These are phyloP conservation scores for Gossypium trilobum DNA, from an alignment of 441 rosid species.

Conservation along the genomic window DNA sequence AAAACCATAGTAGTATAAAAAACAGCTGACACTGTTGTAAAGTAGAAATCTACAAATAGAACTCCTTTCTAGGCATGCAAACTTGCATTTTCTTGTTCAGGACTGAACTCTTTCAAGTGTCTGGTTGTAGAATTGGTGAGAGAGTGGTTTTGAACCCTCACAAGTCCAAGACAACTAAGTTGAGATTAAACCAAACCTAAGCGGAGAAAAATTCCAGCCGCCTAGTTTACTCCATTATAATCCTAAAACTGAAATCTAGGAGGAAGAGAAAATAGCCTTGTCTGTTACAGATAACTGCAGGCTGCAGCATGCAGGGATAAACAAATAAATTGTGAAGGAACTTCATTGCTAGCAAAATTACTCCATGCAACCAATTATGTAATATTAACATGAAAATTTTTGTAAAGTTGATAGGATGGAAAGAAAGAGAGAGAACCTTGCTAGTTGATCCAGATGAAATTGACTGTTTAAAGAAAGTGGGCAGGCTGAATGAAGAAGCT, in stretches of 20 bases:
- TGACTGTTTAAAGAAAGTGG: constrained; percentile 53
- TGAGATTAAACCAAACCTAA: neutral
- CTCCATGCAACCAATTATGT: neutral
- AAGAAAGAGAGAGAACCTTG: constrained; percentile 74
- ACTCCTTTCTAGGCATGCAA: neutral
- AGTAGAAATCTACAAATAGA: neutral
- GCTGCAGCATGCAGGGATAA: neutral
- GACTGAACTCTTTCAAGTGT: neutral
- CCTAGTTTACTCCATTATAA: neutral
- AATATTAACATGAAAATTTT: constrained; percentile 19
- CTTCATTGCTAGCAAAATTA: neutral
- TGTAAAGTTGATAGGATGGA: constrained; percentile 91
- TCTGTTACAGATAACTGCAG: neutral
- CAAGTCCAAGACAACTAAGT: neutral
- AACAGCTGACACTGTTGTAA: neutral
- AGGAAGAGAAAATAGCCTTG: neutral
- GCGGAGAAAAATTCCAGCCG: neutral
- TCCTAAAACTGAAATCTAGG: neutral
- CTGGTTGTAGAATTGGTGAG: neutral
- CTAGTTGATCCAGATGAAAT: constrained; percentile 93
- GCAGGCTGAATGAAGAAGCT: constrained; percentile 64
- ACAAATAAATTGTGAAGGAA: neutral
- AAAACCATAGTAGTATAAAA: neutral
- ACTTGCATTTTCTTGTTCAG: neutral
- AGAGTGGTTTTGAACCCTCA: neutral